These are phyloP conservation scores for Aureobasidium sp. DNA, from an alignment of 2,329 filamentous ascomycete genomes.

Conservation along the genomic window DNA sequence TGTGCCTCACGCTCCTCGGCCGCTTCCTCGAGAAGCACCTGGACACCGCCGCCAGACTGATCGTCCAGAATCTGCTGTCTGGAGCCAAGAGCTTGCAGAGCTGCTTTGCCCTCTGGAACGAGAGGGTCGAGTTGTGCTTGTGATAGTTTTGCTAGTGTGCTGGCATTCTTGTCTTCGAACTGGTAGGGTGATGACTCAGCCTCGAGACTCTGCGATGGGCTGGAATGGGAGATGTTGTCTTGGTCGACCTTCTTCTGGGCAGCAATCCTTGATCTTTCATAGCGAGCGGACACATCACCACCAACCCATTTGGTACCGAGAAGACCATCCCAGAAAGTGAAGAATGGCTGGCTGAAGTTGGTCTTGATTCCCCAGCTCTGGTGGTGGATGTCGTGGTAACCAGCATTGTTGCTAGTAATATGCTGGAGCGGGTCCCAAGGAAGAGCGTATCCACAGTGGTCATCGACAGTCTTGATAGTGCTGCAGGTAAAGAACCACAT, in stretches of 20 bases:
- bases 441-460: conserved; percentile 94
- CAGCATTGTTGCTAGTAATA: conserved; percentile 89
- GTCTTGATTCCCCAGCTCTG: conserved; percentile 99
- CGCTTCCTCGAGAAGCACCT: conserved; percentile 33
- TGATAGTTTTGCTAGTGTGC: conserved; percentile 20
- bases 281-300: conserved; percentile 52
- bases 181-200: conserved; percentile 22
- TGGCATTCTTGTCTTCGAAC: conserved; percentile 21
- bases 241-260: conserved; percentile 51
- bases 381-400: conserved; percentile 97
- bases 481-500: conserved; percentile 85
- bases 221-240: conserved; percentile 20
- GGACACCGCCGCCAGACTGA: conserved; percentile 28
- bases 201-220: background rate
- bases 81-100: conserved; percentile 32
- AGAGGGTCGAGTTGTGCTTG: conserved; percentile 20
- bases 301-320: conserved; percentile 79
- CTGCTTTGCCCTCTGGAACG: conserved; percentile 32
- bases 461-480: conserved; percentile 93
- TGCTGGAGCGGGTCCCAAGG: conserved; percentile 92
- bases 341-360: conserved; percentile 56
- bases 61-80: conserved; percentile 37
- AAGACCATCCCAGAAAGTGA: conserved; percentile 62
- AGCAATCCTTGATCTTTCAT: conserved; percentile 48
- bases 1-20: conserved; percentile 32